These are phyloP conservation scores for Phytophthora citricola DNA, from an alignment of 352 stramenopile species.

Conservation along the genomic window DNA sequence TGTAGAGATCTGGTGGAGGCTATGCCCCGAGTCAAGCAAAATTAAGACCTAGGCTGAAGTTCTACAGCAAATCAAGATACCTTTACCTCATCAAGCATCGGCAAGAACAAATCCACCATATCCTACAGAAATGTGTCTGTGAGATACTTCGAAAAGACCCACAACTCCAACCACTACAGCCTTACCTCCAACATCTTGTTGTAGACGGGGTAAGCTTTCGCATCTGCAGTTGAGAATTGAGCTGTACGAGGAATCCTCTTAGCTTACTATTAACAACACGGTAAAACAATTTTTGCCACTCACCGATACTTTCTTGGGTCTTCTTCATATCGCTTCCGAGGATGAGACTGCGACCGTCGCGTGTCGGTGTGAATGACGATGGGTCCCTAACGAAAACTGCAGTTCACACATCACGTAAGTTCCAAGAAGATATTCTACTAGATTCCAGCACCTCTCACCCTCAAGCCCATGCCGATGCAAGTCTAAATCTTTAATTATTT, in stretches of 20 bases:
- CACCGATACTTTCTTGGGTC: constrained; percentile 82
- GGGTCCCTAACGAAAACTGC: constrained; percentile 83
- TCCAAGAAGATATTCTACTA: not conserved
- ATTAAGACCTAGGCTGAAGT: not conserved
- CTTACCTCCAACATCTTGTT: constrained; percentile 79
- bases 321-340: constrained; percentile 78
- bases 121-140: constrained; percentile 36
- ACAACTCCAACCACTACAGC: not conserved
- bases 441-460: constrained; percentile 36
- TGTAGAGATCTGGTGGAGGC: constrained; percentile 75
- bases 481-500: constrained; percentile 91
- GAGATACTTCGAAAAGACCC: not conserved
- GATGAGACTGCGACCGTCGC: constrained; percentile 80
- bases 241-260: constrained; percentile 36
- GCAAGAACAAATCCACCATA: constrained; percentile 84
- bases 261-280: not conserved
- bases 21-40: constrained; percentile 15
- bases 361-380: constrained; percentile 89
- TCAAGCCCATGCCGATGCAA: constrained; percentile 80
- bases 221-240: constrained; percentile 85
- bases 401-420: not conserved
- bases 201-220: constrained; percentile 84
- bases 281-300: not conserved
- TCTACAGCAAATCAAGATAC: not conserved
- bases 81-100: constrained; percentile 81